Percentiles rank a stretch among this genome's conserved stretches.
Evolutionary conservation across 129 eudicot genomes (phyloP).

Genomic region (Pseudognaphalium luteoalbum): DNA sequence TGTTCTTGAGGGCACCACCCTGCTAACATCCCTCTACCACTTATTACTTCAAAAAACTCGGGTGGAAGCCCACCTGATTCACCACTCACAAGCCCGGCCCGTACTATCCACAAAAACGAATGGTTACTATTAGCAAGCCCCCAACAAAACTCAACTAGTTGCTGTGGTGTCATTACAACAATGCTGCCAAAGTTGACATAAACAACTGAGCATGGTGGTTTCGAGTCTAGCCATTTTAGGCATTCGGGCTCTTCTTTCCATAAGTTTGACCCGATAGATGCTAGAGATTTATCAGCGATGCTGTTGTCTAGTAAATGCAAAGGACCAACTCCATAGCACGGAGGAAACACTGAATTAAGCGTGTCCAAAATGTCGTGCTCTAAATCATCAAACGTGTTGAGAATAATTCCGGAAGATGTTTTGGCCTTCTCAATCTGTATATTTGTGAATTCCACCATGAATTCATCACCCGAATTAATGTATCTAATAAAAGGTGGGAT

Average conservation of each 20-base stretch:
- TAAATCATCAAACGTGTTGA: constrained; percentile 39
- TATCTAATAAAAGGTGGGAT: constrained; percentile 43
- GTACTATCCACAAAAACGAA: constrained; percentile 36
- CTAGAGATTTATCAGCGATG: constrained; percentile 8
- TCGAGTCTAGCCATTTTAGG: constrained; percentile 45
- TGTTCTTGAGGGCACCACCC: constrained; percentile 43
- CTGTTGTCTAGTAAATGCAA: constrained; percentile 30
- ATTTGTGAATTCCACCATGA: constrained; percentile 36
- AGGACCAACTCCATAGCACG: constrained; percentile 42
- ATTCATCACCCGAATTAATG: constrained; percentile 34
- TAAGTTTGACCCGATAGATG: constrained; percentile 37
- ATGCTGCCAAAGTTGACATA: constrained; percentile 56
- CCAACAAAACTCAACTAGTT: constrained; percentile 39
- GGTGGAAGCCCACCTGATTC: constrained; percentile 30
- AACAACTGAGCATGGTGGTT: constrained; percentile 39
- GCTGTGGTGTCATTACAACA: constrained; percentile 37
- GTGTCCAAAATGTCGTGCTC: constrained; percentile 28
- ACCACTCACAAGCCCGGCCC: constrained; percentile 33
- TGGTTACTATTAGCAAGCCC: constrained; percentile 42
- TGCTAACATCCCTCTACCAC: constrained; percentile 37
- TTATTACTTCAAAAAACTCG: constrained; percentile 26
- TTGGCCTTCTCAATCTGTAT: constrained; percentile 21
- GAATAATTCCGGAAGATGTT: constrained; percentile 32
- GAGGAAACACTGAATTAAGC: constrained; percentile 30
- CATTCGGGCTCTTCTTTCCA: constrained; percentile 50